phyloP scores from a whole-genome alignment of 495 filamentous ascomycete species.

The Geopyxis carbonaria region DNA sequence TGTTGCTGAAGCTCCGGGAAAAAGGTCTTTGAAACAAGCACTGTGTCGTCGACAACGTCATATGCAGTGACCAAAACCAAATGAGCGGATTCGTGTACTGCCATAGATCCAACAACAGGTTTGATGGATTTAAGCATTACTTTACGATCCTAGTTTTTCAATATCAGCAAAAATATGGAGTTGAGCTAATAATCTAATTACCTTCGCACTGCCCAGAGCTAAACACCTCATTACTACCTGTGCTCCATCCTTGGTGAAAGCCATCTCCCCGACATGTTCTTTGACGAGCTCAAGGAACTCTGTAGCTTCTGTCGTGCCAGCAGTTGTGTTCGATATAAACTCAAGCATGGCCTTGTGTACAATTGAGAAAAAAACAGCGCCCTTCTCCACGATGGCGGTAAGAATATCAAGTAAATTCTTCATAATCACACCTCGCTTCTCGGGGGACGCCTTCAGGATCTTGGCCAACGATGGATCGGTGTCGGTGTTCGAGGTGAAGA shows the following conservation, averaged over 20 bases:
- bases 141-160: slow-evolving; percentile 50
- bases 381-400: slow-evolving; percentile 85
- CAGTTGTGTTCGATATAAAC: slow-evolving; percentile 66
- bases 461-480: slow-evolving; percentile 40
- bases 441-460: slow-evolving; percentile 58
- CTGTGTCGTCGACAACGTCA: slow-evolving; percentile 87
- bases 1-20: slow-evolving; percentile 55
- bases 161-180: neutral
- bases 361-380: slow-evolving; percentile 86
- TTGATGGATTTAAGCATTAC: slow-evolving; percentile 71
- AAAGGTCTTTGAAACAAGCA: slow-evolving; percentile 66
- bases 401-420: slow-evolving; percentile 65
- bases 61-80: slow-evolving; percentile 65
- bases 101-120: slow-evolving; percentile 53
- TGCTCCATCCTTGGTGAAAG: slow-evolving; percentile 80
- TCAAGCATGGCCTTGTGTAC: slow-evolving; percentile 96
- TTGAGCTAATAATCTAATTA: slow-evolving; percentile 2
- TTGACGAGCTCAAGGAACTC: slow-evolving; percentile 85
- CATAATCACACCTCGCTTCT: slow-evolving; percentile 76
- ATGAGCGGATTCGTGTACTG: slow-evolving; percentile 68
- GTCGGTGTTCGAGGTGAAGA: slow-evolving; percentile 41
- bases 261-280: slow-evolving; percentile 85
- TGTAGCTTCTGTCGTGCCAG: slow-evolving; percentile 56
- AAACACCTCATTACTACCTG: slow-evolving; percentile 63
- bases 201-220: slow-evolving; percentile 67